These are phyloP conservation scores for Aegilops speltoides DNA, from an alignment of 176 grass and related monocot species.

Conservation along the genomic window DNA sequence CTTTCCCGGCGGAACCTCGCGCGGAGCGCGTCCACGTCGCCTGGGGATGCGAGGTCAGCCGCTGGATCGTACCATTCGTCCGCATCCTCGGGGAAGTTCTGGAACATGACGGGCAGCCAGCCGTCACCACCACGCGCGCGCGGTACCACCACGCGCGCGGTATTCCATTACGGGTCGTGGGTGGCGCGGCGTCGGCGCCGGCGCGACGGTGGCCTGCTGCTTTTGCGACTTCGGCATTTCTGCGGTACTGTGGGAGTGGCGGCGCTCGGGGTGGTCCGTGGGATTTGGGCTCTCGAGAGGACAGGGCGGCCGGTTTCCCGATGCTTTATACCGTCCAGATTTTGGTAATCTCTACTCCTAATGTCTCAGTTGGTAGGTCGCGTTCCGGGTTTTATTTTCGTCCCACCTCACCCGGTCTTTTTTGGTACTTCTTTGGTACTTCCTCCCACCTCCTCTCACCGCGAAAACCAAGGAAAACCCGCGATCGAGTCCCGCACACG, in stretches of 20 bases:
- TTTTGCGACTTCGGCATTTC: slow-evolving; percentile 2
- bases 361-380: too few relatives aligned
- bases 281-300: background rate
- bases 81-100: slow-evolving; percentile 25
- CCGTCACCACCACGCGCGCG: slow-evolving; percentile 15
- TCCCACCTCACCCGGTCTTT: too few relatives aligned
- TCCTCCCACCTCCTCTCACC: too few relatives aligned
- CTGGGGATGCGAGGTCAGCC: background rate
- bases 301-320: background rate
- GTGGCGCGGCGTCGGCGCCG: background rate
- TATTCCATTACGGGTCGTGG: slow-evolving; percentile 18
- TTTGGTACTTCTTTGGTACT: too few relatives aligned
- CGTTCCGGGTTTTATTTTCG: too few relatives aligned
- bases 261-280: too few relatives aligned
- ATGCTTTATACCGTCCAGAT: background rate
- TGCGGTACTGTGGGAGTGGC: background rate
- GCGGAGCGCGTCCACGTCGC: slow-evolving; percentile 21
- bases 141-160: slow-evolving; percentile 32
- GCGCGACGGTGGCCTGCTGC: background rate
- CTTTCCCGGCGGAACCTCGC: slow-evolving; percentile 19
- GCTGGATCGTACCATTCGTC: slow-evolving; percentile 40
- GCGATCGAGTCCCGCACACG: too few relatives aligned
- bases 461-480: too few relatives aligned
- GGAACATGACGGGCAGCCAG: slow-evolving; percentile 45
- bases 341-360: too few relatives aligned